phyloP scores from a whole-genome alignment of 176 grass and related monocot genomes.

The Rhynchospora pubera region DNA sequence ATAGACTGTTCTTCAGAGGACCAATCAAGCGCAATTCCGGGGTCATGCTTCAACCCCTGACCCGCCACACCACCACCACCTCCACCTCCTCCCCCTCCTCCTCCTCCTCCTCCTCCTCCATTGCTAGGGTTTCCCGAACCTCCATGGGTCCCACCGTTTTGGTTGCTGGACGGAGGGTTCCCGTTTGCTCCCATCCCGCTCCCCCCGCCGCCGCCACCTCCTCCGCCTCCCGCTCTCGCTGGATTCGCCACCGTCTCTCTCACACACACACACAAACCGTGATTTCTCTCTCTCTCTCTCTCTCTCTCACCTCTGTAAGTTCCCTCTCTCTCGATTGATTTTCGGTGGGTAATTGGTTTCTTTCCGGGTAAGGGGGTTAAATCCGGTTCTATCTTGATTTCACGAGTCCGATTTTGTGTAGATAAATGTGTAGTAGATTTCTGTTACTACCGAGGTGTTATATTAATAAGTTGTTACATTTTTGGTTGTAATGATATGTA shows the following conservation, averaged over 20 bases:
- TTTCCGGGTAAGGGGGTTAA: not conserved
- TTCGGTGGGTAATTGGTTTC: conserved; percentile 5
- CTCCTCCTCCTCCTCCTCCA: conserved; percentile 10
- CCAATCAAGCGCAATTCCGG: conserved; percentile 74
- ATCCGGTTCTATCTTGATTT: not conserved
- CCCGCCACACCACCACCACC: conserved; percentile 37
- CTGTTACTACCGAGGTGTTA: no score
- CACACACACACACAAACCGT: not conserved
- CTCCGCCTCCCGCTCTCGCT: conserved; percentile 17
- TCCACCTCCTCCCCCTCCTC: no score
- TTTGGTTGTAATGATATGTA: not conserved
- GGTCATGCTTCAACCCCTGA: conserved; percentile 60
- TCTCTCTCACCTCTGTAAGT: conserved; percentile 6
- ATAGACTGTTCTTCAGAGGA: conserved; percentile 61
- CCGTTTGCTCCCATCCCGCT: conserved; percentile 62
- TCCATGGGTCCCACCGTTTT: conserved; percentile 22
- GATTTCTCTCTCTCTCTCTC: conserved; percentile 13
- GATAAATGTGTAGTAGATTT: not conserved
- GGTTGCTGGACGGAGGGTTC: conserved; percentile 44
- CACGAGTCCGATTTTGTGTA: not conserved
- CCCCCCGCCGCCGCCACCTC: not conserved
- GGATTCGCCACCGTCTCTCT: conserved; percentile 21
- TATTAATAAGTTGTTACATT: not conserved
- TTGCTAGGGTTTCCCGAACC: conserved; percentile 64
- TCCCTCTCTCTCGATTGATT: conserved; percentile 10